phyloP scores from a whole-genome alignment of 1,284 basidiomycete species.

The Lignosus rhinocerotis region DNA sequence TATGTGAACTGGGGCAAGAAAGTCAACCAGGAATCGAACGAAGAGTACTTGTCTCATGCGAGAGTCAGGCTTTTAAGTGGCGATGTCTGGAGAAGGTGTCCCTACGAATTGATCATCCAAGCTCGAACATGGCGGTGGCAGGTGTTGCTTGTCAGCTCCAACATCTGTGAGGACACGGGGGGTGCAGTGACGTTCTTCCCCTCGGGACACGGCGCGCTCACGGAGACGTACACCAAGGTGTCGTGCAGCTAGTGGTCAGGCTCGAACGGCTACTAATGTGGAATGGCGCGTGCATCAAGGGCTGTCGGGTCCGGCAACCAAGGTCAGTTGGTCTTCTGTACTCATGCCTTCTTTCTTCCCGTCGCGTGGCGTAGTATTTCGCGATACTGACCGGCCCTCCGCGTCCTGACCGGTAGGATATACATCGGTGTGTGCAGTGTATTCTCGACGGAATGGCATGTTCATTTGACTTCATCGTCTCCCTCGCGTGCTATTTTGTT shows the following conservation, averaged over 20 bases:
- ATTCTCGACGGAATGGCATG: not conserved
- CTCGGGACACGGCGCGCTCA: conserved; percentile 50
- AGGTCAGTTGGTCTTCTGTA: conserved; percentile 36
- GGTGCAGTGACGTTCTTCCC: conserved; percentile 57
- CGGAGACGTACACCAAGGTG: conserved; percentile 53
- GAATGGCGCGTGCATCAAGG: conserved; percentile 50
- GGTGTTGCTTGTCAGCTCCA: conserved; percentile 42
- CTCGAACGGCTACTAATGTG: too few species aligned
- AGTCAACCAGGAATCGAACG: too few species aligned
- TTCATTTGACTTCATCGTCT: not conserved
- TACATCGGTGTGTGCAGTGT: not conserved
- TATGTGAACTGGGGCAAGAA: too few species aligned
- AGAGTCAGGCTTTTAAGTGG: too few species aligned
- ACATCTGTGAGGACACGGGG: conserved; percentile 61
- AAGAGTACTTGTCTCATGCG: too few species aligned
- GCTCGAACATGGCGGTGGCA: too few species aligned
- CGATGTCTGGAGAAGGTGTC: too few species aligned
- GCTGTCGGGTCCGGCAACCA: conserved; percentile 51
- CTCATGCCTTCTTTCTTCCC: not conserved
- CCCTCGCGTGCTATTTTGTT: not conserved
- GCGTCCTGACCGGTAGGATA: not conserved
- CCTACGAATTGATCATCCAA: too few species aligned
- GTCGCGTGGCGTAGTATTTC: not conserved
- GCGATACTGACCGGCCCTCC: not conserved
- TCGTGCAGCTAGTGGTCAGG: conserved; percentile 58